Conservation (phyloP, 805 yeast genomes). For the Brettanomyces bruxellensis region DNA sequence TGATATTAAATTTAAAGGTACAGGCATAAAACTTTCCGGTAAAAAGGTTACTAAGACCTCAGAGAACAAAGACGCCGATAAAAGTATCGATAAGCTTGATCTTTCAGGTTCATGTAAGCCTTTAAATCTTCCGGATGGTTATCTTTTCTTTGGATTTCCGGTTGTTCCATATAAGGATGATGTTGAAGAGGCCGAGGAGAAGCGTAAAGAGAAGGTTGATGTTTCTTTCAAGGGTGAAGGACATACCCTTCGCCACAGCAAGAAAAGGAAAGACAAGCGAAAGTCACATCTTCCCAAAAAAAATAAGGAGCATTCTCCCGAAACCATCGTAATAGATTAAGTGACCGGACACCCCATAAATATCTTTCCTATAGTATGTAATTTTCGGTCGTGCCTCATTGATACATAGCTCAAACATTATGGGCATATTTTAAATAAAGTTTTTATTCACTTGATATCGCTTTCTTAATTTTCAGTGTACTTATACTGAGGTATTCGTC, state of each 20-base stretch:
- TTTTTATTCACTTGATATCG: no score
- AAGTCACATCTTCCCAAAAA: slow-evolving; percentile 45
- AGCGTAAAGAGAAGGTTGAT: slow-evolving; percentile 3
- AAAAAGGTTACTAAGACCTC: slow-evolving; percentile 24
- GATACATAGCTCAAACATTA: no score
- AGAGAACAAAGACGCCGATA: slow-evolving; percentile 9
- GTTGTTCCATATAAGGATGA: slow-evolving; percentile 40
- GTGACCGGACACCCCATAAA: background rate
- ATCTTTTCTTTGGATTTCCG: slow-evolving; percentile 91
- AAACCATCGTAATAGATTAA: slow-evolving; percentile 70
- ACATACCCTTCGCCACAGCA: slow-evolving; percentile 48
- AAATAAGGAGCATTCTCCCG: slow-evolving; percentile 63
- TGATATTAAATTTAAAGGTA: slow-evolving; percentile 39
- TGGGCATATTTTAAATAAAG: no score
- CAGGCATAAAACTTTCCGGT: slow-evolving; percentile 68
- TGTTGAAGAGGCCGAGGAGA: slow-evolving; percentile 24
- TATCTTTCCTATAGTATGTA: no score
- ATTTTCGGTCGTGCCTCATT: no score
- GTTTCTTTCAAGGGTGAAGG: slow-evolving; percentile 57
- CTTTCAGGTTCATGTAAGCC: slow-evolving; percentile 63
- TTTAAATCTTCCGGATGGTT: slow-evolving; percentile 69
- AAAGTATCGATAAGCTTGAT: slow-evolving; percentile 24
- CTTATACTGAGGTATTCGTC: slow-evolving; percentile 17
- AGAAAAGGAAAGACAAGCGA: slow-evolving; percentile 54
- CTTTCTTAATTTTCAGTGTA: background rate